Base-by-base conservation (phyloP, 257 asterid genomes). In the Salvia splendens region DNA sequence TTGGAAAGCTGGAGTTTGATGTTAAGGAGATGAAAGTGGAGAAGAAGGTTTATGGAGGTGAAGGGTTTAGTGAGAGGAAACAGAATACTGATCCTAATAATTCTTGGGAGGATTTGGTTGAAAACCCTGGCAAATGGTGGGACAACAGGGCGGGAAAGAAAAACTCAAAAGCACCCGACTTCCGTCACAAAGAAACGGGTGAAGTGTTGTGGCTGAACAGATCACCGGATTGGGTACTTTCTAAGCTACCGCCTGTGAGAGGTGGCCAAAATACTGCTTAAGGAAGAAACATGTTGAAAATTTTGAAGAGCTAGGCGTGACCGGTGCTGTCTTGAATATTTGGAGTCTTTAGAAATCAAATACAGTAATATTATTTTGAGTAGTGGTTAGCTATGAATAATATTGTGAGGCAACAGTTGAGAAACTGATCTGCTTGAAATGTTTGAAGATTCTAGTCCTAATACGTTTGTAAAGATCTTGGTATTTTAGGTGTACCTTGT, bases 61-160 rank as follows among this genome's bases (percentile, higher is more conserved):
- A 46, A 35, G 52, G 36, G 40, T 5, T 10, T 38, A 32, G 47
- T 57, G 51, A 20, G 17, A 4, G 61, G 12, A 67, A 55, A 24
- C 76, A 49, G 63, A 68, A 43, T 51, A 73, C 33, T 9, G 58
- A 69, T 12, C 30, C 36, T 63, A 85, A 71, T 2, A 78, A 77
- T 33, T 47, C 61, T 33, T 89, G 97, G 97, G 89, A 77, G 82
- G 71, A 65, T 69, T 73, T 92, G 83, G 82, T 80, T 55, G 89
- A 81, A 59, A 75, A 86, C 77, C 91, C 91, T 15, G 72, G 69
- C 38, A 78, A 83, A 53, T 87, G 95, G 95, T 85, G 86, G 86
- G 95, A 85, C 64, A 81, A 87, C 51, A 79, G 91, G 78, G 46
- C 12, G 43, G 62, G 8, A 2, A 84, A 87, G 73, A 67, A 3